Base-by-base conservation (phyloP, 306 rosid genomes). In the Fagus sylvatica region DNA sequence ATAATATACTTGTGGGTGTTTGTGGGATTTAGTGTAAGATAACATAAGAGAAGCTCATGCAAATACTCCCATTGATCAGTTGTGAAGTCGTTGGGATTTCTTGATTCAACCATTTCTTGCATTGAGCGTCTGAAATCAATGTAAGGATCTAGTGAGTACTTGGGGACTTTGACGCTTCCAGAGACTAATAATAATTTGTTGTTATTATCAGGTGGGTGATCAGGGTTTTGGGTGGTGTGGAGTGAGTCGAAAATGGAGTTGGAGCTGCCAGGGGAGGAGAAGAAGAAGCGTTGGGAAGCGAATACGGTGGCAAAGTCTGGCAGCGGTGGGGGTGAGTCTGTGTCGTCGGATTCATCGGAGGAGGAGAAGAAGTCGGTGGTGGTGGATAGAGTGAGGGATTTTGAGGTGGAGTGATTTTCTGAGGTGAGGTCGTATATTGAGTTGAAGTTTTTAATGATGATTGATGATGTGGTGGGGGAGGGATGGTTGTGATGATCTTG, bases 241-340 rank as follows among this genome's bases (percentile, higher is more conserved):
- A 89, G 76, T 72, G 93, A 84, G 42, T 95, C 91, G 6, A 83
- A 43, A 61, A 96, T 91, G 88, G 99, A 93, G 79, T 96, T 96
- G 65, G 99, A 93, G 71, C 13, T 71, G 56, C 99, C 98, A 0
- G 98, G 98, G 46, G 97, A 88, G 76, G 98, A 95, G 91, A 91
- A 86, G 90, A 95, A 95, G 89, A 95, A 89, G 16, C 98, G 90
- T 32, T 84, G 86, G 43, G 97, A 95, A 41, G 98, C 85, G 33
- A 81, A 88, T 75, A 86, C 48, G 77, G 98, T 73, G 39, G 97
- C 85, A 7, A 95, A 86, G 82, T 95, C 97, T 0, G 92, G 93
- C 3, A 15, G 51, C 11, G 51, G 51, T 3, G 84, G 85, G 4
- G 84, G 76, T 3, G 82, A 76, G 51, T 81, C 80, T 2, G 74